Conservation (phyloP, 1,284 basidiomycete genomes). For the Cutaneotrichosporon sp. region DNA sequence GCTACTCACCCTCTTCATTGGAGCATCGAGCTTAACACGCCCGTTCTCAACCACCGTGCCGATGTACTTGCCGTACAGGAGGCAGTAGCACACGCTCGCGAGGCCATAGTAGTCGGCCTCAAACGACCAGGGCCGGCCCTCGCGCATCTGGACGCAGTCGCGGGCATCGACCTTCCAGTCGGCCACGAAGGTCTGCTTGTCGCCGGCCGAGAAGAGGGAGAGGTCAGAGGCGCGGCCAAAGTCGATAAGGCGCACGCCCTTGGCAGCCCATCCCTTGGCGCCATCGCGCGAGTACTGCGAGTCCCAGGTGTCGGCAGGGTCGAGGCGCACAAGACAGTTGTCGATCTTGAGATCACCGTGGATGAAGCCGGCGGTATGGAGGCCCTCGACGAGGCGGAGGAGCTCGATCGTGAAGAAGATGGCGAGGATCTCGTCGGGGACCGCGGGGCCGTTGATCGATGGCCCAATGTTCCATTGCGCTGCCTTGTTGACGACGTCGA, state of each 20-base stretch:
- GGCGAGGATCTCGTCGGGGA: conserved; percentile 87
- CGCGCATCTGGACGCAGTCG: conserved; percentile 88
- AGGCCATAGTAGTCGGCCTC: conserved; percentile 96
- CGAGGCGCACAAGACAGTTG: conserved; percentile 90
- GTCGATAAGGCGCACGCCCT: conserved; percentile 92
- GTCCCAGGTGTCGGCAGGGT: conserved; percentile 75
- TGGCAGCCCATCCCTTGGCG: conserved; percentile 76
- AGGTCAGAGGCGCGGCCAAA: conserved; percentile 94
- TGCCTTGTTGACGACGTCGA: conserved; percentile 90
- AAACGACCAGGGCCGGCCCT: conserved; percentile 82
- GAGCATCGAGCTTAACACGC: conserved; percentile 67
- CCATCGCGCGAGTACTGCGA: conserved; percentile 73
- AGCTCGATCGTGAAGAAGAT: conserved; percentile 95
- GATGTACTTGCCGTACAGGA: conserved; percentile 96
- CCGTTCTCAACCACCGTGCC: conserved; percentile 58
- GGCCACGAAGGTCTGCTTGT: conserved; percentile 71
- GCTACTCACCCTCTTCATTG: conserved; percentile 68
- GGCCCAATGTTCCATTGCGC: conserved; percentile 59
- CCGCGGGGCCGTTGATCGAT: conserved; percentile 40
- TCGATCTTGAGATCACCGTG: conserved; percentile 99
- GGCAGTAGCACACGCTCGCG: conserved; percentile 88
- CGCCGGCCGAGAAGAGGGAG: conserved; percentile 67
- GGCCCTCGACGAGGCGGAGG: conserved; percentile 74
- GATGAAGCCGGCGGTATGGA: conserved; percentile 81
- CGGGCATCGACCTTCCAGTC: conserved; percentile 85